Evolutionary conservation across 2,329 filamentous ascomycete genomes (phyloP), one percentile per base, ranked within the genome.

Genomic region (Neurospora sp.): DNA sequence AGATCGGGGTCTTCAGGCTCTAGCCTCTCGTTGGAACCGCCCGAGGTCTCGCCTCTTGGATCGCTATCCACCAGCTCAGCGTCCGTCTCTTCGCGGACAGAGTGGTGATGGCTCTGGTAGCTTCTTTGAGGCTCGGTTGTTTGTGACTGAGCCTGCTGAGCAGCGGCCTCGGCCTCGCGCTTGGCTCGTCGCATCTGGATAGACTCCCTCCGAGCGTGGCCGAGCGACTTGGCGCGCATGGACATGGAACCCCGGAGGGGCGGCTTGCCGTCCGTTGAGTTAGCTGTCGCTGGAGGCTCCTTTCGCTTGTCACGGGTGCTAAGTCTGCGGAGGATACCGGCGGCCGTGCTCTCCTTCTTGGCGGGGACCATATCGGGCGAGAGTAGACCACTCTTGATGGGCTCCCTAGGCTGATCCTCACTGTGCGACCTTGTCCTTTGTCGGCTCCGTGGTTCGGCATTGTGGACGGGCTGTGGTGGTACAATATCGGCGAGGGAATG

Each of bases 401-500:
- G 85, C 67, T 97, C 92, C 0, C 89, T 86, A 11, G 92, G 86
- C 70, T 99, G 96, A 72, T 98, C 95, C 79, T 98, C 96, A 17
- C 95, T 96, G 77, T 98, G 95, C 0, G 96, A 98, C 73, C 96
- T 87, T 41, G 96, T 93, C 67, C 96, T 87, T 8, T 94, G 93
- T 67, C 96, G 87, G 40, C 92, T 90, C 71, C 95, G 86, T 65
- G 92, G 92, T 76, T 98, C 98, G 17, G 94, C 52, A 62, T 62
- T 98, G 79, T 97, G 90, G 10, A 94, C 96, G 70, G 92, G 91
- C 75, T 92, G 91, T 3, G 96, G 96, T 17, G 93, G 87, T 6
- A 89, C 84, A 37, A 97, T 87, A 74, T 96, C 92, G 1, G 92
- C 90, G 72, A 96, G 82, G 0, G 80, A 76, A 8, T 82, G 80